Evolutionary conservation across 83 land plant species (phyloP).

Genomic region (Picea engelmannii): DNA sequence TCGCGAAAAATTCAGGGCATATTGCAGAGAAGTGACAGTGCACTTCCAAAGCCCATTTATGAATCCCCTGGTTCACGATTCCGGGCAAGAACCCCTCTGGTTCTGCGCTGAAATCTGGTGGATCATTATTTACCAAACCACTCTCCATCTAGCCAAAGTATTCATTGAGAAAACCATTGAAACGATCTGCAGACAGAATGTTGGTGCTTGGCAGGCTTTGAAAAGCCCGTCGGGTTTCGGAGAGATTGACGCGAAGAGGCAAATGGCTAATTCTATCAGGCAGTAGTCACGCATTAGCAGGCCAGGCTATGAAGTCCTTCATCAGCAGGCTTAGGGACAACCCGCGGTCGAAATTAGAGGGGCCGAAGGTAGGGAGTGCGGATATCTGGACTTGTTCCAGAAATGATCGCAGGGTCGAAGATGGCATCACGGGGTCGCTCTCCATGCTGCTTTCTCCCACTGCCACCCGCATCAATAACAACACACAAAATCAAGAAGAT

Average conservation of each 20-base stretch:
- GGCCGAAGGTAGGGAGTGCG: slow-evolving; percentile 42
- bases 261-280: slow-evolving; percentile 6
- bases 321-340: too few relatives aligned
- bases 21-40: too few relatives aligned
- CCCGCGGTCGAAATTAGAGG: slow-evolving; percentile 74
- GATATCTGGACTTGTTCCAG: slow-evolving; percentile 46
- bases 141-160: slow-evolving; percentile 66
- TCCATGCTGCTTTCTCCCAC: too few relatives aligned
- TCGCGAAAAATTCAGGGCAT: too few relatives aligned
- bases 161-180: slow-evolving; percentile 41
- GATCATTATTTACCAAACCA: slow-evolving; percentile 51
- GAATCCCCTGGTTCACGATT: slow-evolving; percentile 54
- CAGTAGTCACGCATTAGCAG: too few relatives aligned
- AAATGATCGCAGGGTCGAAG: slow-evolving; percentile 26
- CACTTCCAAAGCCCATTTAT: slow-evolving; percentile 89
- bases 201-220: slow-evolving; percentile 34
- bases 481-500: too few relatives aligned
- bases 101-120: slow-evolving; percentile 56
- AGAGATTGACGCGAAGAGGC: slow-evolving; percentile 51
- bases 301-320: too few relatives aligned
- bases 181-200: slow-evolving; percentile 1
- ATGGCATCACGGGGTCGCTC: too few relatives aligned
- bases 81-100: slow-evolving; percentile 71
- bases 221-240: slow-evolving; percentile 43
- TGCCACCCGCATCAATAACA: too few relatives aligned